These are phyloP conservation scores for Hypoxylon cercidicola DNA, from an alignment of 495 filamentous ascomycete genomes.

Conservation along the genomic window DNA sequence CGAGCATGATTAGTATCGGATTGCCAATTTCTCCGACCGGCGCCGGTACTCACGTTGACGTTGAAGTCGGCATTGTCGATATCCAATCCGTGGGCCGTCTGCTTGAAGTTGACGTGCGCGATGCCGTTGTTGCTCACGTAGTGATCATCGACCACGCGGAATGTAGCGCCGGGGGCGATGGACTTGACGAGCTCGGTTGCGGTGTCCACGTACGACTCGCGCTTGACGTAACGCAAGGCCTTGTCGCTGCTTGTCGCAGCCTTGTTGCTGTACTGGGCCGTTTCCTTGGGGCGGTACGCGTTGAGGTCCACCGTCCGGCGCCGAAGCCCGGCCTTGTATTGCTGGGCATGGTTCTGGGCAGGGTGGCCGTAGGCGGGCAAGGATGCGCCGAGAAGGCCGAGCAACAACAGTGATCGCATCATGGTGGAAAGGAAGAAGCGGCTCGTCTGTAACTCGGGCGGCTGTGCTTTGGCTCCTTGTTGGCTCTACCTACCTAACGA, in stretches of 20 bases:
- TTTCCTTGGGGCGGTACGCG: conserved; percentile 44
- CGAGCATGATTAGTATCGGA: conserved; percentile 20
- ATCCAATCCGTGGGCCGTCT: conserved; percentile 62
- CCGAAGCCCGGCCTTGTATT: conserved; percentile 37
- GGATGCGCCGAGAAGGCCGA: conserved; percentile 49
- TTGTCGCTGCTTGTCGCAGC: conserved; percentile 28
- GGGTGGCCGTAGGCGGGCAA: conserved; percentile 43
- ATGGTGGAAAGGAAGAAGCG: conserved; percentile 32
- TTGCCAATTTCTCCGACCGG: neutral
- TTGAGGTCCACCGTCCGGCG: conserved; percentile 50
- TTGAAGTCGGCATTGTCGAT: conserved; percentile 68
- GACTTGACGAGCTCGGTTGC: conserved; percentile 48
- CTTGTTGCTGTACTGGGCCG: conserved; percentile 43
- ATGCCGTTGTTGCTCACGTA: conserved; percentile 60
- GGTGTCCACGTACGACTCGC: conserved; percentile 46
- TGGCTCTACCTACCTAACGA: conserved; percentile 7
- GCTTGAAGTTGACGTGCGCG: conserved; percentile 64
- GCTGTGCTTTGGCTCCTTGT: conserved; percentile 20
- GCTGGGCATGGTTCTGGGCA: conserved; percentile 32
- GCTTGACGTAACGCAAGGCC: conserved; percentile 39
- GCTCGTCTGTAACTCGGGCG: conserved; percentile 2
- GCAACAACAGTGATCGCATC: conserved; percentile 47
- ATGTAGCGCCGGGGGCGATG: conserved; percentile 43
- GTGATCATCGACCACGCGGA: conserved; percentile 56
- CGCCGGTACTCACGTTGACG: conserved; percentile 58